Percentiles rank a stretch among this genome's conserved stretches.
Conservation (phyloP, 2,329 filamentous ascomycete species). For the Bipolaris zeicola region DNA sequence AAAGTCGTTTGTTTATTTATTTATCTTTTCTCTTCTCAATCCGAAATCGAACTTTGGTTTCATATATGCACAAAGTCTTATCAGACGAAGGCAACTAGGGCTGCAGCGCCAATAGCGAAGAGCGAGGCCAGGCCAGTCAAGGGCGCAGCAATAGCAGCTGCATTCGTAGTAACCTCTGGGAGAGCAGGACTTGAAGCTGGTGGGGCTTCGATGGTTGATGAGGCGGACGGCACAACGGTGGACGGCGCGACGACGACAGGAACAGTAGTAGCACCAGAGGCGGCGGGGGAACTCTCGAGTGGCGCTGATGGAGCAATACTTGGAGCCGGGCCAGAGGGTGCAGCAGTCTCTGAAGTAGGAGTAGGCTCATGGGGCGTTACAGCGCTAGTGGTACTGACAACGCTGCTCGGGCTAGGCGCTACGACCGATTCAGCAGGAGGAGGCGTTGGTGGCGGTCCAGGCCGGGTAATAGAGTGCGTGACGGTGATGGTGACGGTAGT, state of each 20-base stretch:
- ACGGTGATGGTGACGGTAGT: slow-evolving; percentile 36
- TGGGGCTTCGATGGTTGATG: neutral
- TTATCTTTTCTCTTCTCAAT: neutral
- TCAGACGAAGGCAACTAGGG: slow-evolving; percentile 28
- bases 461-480: slow-evolving; percentile 28
- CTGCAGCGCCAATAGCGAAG: slow-evolving; percentile 29
- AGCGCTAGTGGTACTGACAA: slow-evolving; percentile 9
- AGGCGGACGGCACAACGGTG: neutral
- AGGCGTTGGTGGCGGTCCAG: slow-evolving; percentile 13
- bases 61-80: neutral
- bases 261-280: slow-evolving; percentile 7
- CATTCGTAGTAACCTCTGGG: slow-evolving; percentile 16
- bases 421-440: slow-evolving; percentile 23
- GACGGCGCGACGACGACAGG: neutral
- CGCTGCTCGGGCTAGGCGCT: slow-evolving; percentile 19
- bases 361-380: slow-evolving; percentile 1
- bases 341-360: slow-evolving; percentile 8
- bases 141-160: slow-evolving; percentile 25
- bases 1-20: neutral
- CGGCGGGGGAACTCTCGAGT: slow-evolving; percentile 7
- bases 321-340: slow-evolving; percentile 1
- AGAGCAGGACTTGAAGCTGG: slow-evolving; percentile 14
- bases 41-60: neutral
- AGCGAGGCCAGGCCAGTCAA: slow-evolving; percentile 28
- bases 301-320: slow-evolving; percentile 3